phyloP scores from a whole-genome alignment of 176 grass and related monocot genomes.

The Ananas comosus region DNA sequence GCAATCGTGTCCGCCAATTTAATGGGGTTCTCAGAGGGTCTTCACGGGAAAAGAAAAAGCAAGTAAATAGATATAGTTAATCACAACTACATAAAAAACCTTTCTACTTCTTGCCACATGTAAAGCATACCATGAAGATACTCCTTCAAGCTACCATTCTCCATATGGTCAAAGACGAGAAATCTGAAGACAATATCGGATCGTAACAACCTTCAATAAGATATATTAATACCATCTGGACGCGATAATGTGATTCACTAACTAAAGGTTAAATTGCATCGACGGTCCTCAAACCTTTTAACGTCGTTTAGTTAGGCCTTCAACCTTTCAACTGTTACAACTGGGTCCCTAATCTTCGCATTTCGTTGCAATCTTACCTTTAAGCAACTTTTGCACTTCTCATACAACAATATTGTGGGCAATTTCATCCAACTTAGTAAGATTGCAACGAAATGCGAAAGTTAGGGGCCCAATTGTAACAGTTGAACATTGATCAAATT shows the following conservation, averaged over 20 bases:
- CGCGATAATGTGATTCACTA: too few species aligned
- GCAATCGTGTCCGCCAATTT: slow-evolving; percentile 75
- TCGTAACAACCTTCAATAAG: not conserved
- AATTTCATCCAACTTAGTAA: not conserved
- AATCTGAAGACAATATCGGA: slow-evolving; percentile 36
- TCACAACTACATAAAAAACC: not conserved
- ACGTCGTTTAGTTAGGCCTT: too few species aligned
- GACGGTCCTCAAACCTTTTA: too few species aligned
- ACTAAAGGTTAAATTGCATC: too few species aligned
- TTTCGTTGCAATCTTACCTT: too few species aligned
- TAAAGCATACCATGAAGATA: slow-evolving; percentile 60
- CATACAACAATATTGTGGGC: not conserved
- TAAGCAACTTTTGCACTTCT: not conserved
- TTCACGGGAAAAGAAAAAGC: slow-evolving; percentile 15
- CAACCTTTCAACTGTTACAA: too few species aligned
- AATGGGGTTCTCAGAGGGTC: slow-evolving; percentile 85
- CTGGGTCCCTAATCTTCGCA: too few species aligned
- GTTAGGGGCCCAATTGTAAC: too few species aligned
- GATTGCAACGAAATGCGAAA: not conserved
- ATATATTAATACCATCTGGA: not conserved
- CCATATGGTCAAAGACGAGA: slow-evolving; percentile 79
- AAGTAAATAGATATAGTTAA: not conserved
- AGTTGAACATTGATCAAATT: too few species aligned
- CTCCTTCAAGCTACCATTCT: slow-evolving; percentile 76
- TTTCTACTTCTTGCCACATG: not conserved